Conservation (phyloP, 805 yeast genomes). For the Lachancea nothofagi region DNA sequence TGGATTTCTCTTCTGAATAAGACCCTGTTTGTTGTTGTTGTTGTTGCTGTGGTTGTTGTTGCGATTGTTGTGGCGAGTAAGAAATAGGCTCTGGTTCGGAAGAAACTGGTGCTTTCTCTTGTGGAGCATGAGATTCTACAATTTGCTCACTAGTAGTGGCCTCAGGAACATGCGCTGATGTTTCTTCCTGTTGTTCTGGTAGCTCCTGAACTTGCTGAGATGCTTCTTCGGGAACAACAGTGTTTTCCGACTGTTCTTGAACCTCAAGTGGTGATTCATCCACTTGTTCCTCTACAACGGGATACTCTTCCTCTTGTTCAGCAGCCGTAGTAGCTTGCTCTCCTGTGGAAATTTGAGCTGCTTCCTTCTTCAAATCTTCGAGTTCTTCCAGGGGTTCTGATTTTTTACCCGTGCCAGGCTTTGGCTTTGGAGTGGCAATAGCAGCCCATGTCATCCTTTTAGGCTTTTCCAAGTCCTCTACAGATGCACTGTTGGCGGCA, state of each 20-base stretch:
- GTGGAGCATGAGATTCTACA: conserved; percentile 8
- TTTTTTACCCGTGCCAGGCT: conserved; percentile 28
- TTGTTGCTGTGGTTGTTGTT: conserved; percentile 26
- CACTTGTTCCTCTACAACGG: conserved; percentile 4
- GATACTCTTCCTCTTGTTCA: conserved; percentile 10
- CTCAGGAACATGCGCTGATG: conserved; percentile 6
- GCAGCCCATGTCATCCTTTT: conserved; percentile 62
- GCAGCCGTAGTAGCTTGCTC: conserved; percentile 9
- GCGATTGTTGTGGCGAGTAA: conserved; percentile 21
- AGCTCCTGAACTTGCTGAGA: neutral
- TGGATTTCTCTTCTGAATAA: conserved; percentile 10
- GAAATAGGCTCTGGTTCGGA: conserved; percentile 5
- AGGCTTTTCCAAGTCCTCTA: conserved; percentile 15
- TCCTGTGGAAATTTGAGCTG: conserved; percentile 25
- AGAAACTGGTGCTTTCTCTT: conserved; percentile 9
- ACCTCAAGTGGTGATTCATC: conserved; percentile 11
- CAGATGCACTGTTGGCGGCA: conserved; percentile 14
- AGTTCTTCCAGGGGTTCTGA: conserved; percentile 29
- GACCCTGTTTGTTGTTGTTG: conserved; percentile 33
- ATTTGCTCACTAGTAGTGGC: conserved; percentile 9
- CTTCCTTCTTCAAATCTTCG: conserved; percentile 34
- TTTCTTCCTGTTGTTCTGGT: neutral
- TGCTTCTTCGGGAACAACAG: conserved; percentile 12
- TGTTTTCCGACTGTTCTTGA: conserved; percentile 11
- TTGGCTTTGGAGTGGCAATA: conserved; percentile 52